These are phyloP conservation scores for Aspergillus felis DNA, from an alignment of 2,329 filamentous ascomycete species.

Conservation along the genomic window DNA sequence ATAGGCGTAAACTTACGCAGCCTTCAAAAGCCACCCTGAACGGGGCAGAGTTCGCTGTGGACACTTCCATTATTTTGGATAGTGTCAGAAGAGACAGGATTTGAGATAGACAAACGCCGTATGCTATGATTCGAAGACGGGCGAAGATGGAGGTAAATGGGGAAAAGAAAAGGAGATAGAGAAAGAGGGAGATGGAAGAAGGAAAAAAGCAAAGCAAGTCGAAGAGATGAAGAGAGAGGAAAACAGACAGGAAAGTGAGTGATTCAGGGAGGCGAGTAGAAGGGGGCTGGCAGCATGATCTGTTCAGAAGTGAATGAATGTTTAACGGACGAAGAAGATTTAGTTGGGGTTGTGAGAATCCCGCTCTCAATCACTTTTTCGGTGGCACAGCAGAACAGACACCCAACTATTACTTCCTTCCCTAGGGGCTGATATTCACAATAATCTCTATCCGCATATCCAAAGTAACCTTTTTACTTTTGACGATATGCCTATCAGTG, in stretches of 20 bases:
- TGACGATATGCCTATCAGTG: constrained; percentile 19
- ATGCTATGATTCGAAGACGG: not conserved
- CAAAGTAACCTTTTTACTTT: not conserved
- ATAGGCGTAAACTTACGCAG: constrained; percentile 58
- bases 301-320: not conserved
- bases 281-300: not conserved
- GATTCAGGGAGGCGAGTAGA: constrained; percentile 6
- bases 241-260: constrained; percentile 5
- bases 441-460: not conserved
- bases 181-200: not conserved
- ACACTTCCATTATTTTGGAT: constrained; percentile 7
- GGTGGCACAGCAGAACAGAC: not conserved
- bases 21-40: constrained; percentile 80
- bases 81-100: not conserved
- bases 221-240: constrained; percentile 1
- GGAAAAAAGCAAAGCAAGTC: not conserved
- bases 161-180: not conserved
- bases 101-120: not conserved
- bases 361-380: not conserved
- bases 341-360: not conserved
- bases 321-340: not conserved
- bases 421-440: not conserved
- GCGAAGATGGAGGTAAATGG: not conserved
- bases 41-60: constrained; percentile 4
- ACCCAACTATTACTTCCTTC: not conserved